Evolutionary conservation across 139 green algal genomes (phyloP), one percentile per base, ranked within the genome.

Genomic region (Chlamydomonas applanata): DNA sequence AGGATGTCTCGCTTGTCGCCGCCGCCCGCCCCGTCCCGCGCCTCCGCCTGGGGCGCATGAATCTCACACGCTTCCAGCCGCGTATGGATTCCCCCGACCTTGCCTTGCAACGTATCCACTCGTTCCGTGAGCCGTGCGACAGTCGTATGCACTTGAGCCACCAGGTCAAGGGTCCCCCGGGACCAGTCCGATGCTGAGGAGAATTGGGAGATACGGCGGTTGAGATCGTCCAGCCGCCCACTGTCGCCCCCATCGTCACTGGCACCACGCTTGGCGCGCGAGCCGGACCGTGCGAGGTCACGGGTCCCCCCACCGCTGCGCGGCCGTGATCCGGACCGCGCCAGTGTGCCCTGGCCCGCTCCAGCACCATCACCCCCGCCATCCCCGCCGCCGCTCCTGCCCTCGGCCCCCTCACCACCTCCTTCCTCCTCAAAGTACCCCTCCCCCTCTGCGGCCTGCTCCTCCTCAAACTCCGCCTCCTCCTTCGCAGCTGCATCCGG

Each of bases 401-500:
- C 29, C n/a, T 9, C 25, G 57, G 40, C 46, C 57, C 62, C 29
- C 17, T 25, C 35, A 17, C 16, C n/a, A 20, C 33, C 67, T 2
- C 45, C 9, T 45, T 49, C 40, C 40, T 49, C 40, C 11, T 7
- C 11, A 11, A 46, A 20, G 2, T 30, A 7, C 24, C 7, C 52
- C 36, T 29, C 27, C 49, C 36, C 65, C 2, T 20, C 40, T 66
- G 69, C 5, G 4, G n/a, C 72, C 40, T 46, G 25, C 30, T 29
- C 59, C 59, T 29, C 59, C 25, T 66, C 25, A 22, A 35, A 34
- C 59, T 66, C 59, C 34, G 59, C 59, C 30, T 75, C 74, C 56
- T 74, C 53, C 62, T 46, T 63, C 61, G 71, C 73, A 17, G 74
- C 74, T 27, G 74, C 74, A 29, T 57, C 65, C 1, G 74, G 74